Evolutionary conservation across 176 grass and related monocot species (phyloP).

Genomic region (Carex kokanica): DNA sequence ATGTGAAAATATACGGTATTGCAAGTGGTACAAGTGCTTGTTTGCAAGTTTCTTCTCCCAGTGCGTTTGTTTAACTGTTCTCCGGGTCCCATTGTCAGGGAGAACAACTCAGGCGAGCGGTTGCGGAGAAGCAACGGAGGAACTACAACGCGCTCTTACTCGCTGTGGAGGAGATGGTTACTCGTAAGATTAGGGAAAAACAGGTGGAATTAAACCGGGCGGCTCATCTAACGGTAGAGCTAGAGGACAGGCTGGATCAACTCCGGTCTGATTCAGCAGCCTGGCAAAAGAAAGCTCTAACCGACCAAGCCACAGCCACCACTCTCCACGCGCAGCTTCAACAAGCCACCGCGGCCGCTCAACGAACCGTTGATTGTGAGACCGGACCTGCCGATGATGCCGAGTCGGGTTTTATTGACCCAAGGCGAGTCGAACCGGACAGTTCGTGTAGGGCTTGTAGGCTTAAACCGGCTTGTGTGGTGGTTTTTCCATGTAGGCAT

Average conservation of each 20-base stretch:
- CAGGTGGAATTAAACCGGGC: slow-evolving; percentile 39
- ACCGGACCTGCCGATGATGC: slow-evolving; percentile 29
- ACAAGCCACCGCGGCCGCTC: slow-evolving; percentile 38
- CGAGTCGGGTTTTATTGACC: slow-evolving; percentile 44
- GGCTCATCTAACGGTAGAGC: slow-evolving; percentile 40
- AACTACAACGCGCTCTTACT: slow-evolving; percentile 53
- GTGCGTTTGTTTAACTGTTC: background rate
- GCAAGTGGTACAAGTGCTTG: background rate
- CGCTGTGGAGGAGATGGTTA: slow-evolving; percentile 31
- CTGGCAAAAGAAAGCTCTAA: slow-evolving; percentile 69
- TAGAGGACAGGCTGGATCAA: slow-evolving; percentile 53
- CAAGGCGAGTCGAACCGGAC: slow-evolving; percentile 33
- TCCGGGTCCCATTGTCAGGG: slow-evolving; percentile 27
- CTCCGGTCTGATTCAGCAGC: slow-evolving; percentile 66
- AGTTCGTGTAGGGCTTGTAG: slow-evolving; percentile 49
- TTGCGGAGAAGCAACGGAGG: slow-evolving; percentile 53
- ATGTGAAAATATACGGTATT: background rate
- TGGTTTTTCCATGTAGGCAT: slow-evolving; percentile 79
- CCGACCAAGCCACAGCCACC: slow-evolving; percentile 52
- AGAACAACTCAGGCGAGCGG: slow-evolving; percentile 52
- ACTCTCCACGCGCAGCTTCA: slow-evolving; percentile 80
- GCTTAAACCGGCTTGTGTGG: slow-evolving; percentile 41
- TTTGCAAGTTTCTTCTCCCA: background rate
- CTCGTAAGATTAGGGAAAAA: slow-evolving; percentile 49
- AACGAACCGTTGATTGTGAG: slow-evolving; percentile 24